A percentile compares a stretch with the other conserved stretches of the same genome.
These are phyloP conservation scores for Neotropicomus parvogracilis DNA, from an alignment of 1,284 basidiomycete genomes.

Conservation along the genomic window DNA sequence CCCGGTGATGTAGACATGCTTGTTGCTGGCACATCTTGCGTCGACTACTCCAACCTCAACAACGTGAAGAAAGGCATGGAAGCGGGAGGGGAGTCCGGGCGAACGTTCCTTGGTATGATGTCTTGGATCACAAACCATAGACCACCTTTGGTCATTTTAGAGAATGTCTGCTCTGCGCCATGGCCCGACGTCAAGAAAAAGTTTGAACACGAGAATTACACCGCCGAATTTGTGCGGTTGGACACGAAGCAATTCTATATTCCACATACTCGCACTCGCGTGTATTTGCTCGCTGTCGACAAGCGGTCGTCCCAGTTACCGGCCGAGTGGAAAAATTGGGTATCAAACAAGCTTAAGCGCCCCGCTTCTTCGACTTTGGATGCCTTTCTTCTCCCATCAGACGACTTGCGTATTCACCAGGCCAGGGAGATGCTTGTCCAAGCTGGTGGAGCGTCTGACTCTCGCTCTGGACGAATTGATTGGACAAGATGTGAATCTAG, in stretches of 20 bases:
- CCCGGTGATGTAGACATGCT: conserved; percentile 90
- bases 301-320: conserved; percentile 57
- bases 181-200: conserved; percentile 78
- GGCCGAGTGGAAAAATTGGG: conserved; percentile 65
- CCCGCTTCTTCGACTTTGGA: conserved; percentile 89
- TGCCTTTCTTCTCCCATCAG: conserved; percentile 85
- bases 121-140: conserved; percentile 86
- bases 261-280: conserved; percentile 89
- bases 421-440: conserved; percentile 80
- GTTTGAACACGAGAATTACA: conserved; percentile 77
- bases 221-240: conserved; percentile 68
- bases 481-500: conserved; percentile 92
- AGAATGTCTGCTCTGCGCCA: conserved; percentile 91
- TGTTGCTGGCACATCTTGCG: conserved; percentile 92
- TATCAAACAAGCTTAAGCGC: conserved; percentile 64
- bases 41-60: conserved; percentile 95
- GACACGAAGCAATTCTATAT: conserved; percentile 96
- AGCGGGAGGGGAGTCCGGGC: conserved; percentile 85
- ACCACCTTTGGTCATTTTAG: conserved; percentile 87
- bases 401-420: conserved; percentile 88
- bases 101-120: conserved; percentile 90
- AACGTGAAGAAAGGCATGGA: conserved; percentile 90
- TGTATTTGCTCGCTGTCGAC: conserved; percentile 81
- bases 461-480: conserved; percentile 72
- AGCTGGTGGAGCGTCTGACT: conserved; percentile 58